phyloP scores from a whole-genome alignment of 2,329 filamentous ascomycete genomes.

The Dothistroma septosporum region DNA sequence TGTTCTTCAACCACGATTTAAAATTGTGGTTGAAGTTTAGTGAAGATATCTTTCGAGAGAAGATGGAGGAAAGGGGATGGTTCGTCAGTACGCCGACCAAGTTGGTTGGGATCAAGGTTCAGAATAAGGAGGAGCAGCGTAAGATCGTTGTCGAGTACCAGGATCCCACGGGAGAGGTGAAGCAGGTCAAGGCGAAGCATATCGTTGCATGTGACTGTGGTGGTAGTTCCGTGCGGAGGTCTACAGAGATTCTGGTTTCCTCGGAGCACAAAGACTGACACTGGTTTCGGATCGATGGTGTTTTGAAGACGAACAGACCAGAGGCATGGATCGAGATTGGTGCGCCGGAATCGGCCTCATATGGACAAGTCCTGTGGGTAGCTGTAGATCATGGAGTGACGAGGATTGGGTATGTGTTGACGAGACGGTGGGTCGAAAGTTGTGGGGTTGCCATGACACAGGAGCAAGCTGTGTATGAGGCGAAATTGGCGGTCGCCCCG shows the following conservation, averaged over 20 bases:
- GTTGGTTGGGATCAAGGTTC: constrained; percentile 38
- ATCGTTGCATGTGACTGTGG: constrained; percentile 53
- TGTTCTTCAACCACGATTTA: constrained; percentile 50
- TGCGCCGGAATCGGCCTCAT: constrained; percentile 49
- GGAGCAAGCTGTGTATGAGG: constrained; percentile 38
- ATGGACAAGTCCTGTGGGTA: constrained; percentile 55
- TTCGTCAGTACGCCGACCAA: constrained; percentile 36
- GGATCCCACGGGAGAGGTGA: constrained; percentile 25
- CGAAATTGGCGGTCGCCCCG: constrained; percentile 39
- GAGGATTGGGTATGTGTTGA: constrained; percentile 53
- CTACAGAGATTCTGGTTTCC: constrained; percentile 48
- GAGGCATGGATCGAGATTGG: constrained; percentile 46
- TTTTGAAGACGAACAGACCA: constrained; percentile 49
- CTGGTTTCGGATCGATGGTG: constrained; percentile 53
- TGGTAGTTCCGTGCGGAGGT: constrained; percentile 46
- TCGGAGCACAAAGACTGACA: constrained; percentile 49
- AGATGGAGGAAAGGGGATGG: constrained; percentile 37
- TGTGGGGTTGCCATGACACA: constrained; percentile 35
- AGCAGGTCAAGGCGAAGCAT: constrained; percentile 42
- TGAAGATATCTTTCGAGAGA: constrained; percentile 49
- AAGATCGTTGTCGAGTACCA: constrained; percentile 23
- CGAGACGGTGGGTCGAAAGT: constrained; percentile 37
- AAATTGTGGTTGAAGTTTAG: constrained; percentile 55
- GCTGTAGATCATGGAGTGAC: constrained; percentile 52
- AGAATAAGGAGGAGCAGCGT: constrained; percentile 30